Percentiles rank a stretch among this genome's conserved stretches.
Evolutionary conservation across 768 basidiomycete genomes (phyloP).

Genomic region (Auriculariales sp.): DNA sequence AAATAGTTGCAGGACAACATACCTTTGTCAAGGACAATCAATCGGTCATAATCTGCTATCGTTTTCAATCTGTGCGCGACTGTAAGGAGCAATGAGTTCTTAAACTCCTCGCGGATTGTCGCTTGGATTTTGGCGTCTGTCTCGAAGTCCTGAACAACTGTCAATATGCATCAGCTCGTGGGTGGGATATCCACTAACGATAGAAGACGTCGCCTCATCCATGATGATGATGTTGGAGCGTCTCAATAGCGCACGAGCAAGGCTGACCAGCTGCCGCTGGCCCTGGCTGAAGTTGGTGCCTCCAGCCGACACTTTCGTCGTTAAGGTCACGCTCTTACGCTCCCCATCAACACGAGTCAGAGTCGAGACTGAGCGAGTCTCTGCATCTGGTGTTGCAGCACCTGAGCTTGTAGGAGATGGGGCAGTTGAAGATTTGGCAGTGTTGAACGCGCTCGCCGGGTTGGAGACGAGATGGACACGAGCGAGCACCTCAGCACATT

Average conservation of each 20-base stretch:
- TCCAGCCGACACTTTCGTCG: conserved; percentile 71
- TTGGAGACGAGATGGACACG: conserved; percentile 59
- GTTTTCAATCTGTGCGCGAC: conserved; percentile 67
- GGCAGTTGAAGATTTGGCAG: conserved; percentile 35
- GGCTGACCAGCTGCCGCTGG: conserved; percentile 75
- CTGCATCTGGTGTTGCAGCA: no score
- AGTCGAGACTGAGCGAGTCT: conserved; percentile 23
- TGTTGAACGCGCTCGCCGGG: conserved; percentile 27
- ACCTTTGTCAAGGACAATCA: conserved; percentile 57
- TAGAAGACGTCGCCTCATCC: conserved; percentile 77
- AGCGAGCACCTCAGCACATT: conserved; percentile 65
- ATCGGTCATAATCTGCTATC: conserved; percentile 66
- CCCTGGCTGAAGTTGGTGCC: conserved; percentile 89
- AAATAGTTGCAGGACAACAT: conserved; percentile 8
- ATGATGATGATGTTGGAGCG: conserved; percentile 61
- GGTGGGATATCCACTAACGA: conserved; percentile 27
- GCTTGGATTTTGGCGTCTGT: conserved; percentile 85
- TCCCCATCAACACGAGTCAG: conserved; percentile 25
- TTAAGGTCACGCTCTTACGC: conserved; percentile 46
- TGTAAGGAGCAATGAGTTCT: conserved; percentile 29
- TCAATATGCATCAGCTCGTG: neutral
- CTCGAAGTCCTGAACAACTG: conserved; percentile 30
- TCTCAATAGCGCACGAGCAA: conserved; percentile 68
- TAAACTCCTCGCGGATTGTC: conserved; percentile 78
- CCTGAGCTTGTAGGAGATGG: conserved; percentile 33